phyloP scores from a whole-genome alignment of 768 basidiomycete species.

The Boletus rubroflammeus region DNA sequence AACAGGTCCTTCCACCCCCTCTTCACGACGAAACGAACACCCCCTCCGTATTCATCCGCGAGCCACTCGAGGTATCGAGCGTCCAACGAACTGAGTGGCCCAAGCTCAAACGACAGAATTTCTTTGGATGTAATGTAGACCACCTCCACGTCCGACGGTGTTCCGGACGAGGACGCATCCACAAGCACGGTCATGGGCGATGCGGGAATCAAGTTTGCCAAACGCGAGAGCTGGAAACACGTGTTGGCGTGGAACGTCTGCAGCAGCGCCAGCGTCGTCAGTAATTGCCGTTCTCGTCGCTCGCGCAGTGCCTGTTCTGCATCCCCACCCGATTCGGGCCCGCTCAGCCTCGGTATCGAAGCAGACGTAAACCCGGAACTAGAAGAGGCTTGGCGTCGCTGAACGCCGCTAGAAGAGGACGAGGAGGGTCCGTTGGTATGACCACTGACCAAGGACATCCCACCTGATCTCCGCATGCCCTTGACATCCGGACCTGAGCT shows the following conservation, averaged over 20 bases:
- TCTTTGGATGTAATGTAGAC: constrained; percentile 59
- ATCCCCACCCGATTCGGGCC: constrained; percentile 2
- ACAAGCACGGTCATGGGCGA: background rate
- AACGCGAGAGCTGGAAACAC: constrained; percentile 51
- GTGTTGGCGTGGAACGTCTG: constrained; percentile 68
- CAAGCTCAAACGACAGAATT: constrained; percentile 64
- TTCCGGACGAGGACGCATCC: background rate
- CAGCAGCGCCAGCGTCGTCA: constrained; percentile 56
- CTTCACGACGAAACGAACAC: constrained; percentile 37
- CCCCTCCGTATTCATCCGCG: constrained; percentile 57
- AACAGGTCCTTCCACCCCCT: constrained; percentile 48
- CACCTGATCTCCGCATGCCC: constrained; percentile 43
- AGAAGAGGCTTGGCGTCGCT: constrained; percentile 33
- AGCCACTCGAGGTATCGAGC: constrained; percentile 79
- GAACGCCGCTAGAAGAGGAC: constrained; percentile 28
- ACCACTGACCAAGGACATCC: constrained; percentile 40
- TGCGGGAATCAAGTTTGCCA: constrained; percentile 28
- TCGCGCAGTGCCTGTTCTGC: constrained; percentile 13
- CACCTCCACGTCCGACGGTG: constrained; percentile 18
- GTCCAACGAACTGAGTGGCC: constrained; percentile 68
- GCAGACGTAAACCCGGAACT: constrained; percentile 21
- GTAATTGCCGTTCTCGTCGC: constrained; percentile 35
- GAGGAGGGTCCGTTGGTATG: constrained; percentile 33
- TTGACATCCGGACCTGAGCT: constrained; percentile 31
- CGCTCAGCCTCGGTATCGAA: constrained; percentile 30